Evolutionary conservation across 495 filamentous ascomycete species (phyloP).

Genomic region (Hyaloscypha variabilis): DNA sequence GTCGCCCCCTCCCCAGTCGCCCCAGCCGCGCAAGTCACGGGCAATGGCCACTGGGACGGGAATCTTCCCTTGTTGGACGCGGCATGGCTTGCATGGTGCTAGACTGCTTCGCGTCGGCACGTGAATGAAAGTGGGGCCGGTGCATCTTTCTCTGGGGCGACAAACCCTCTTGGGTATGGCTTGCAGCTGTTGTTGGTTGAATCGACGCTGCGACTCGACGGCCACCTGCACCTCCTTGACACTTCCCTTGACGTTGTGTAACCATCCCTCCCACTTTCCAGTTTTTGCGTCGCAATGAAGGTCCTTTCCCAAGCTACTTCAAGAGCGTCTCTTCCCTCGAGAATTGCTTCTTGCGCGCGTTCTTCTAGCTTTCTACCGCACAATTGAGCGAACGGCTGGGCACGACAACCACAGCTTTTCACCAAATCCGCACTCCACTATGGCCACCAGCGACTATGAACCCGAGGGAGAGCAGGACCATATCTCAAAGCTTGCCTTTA

Average conservation of each 20-base stretch:
- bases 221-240: neutral
- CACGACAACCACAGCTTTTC: neutral
- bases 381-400: neutral
- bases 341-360: neutral
- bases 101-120: too few species aligned
- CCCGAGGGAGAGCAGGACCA: conserved; percentile 13
- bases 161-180: neutral
- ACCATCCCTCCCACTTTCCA: neutral
- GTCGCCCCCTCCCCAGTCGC: too few species aligned
- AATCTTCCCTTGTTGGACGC: too few species aligned
- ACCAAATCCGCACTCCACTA: neutral
- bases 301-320: neutral
- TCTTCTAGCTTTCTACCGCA: neutral
- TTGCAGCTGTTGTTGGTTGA: neutral
- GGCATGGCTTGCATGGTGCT: too few species aligned
- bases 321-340: neutral
- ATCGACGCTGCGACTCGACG: neutral
- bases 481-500: conserved; percentile 21
- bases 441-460: neutral
- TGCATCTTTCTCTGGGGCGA: too few species aligned
- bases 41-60: too few species aligned
- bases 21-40: too few species aligned
- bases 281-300: neutral
- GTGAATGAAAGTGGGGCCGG: too few species aligned
- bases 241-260: neutral